Conservation (phyloP, 805 yeast genomes). For the Ogataea siamensis region DNA sequence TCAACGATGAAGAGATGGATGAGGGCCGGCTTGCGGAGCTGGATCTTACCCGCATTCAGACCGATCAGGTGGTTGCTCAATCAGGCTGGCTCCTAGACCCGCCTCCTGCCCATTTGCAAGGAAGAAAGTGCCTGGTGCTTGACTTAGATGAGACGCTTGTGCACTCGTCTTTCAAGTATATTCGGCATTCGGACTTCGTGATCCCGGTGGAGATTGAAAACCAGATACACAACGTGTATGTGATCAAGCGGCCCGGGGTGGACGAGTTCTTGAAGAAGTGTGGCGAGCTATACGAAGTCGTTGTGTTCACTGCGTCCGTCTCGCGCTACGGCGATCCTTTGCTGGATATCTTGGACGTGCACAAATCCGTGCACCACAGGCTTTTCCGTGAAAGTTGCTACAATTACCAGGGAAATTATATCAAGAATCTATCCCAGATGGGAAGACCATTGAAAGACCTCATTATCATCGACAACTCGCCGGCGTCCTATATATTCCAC, state of each 20-base stretch:
- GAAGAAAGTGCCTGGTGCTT: constrained; percentile 81
- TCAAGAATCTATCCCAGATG: constrained; percentile 88
- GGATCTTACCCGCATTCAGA: constrained; percentile 64
- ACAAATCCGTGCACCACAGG: constrained; percentile 79
- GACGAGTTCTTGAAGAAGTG: constrained; percentile 85
- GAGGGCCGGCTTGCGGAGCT: constrained; percentile 35
- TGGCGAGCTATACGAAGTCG: constrained; percentile 88
- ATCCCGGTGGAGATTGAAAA: constrained; percentile 96
- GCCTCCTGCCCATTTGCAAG: constrained; percentile 45
- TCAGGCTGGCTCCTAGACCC: constrained; percentile 67
- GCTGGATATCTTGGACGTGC: constrained; percentile 80
- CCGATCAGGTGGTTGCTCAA: constrained; percentile 66
- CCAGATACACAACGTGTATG: constrained; percentile 90
- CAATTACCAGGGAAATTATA: constrained; percentile 90
- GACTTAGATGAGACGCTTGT: constrained; percentile 96
- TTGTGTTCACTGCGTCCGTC: constrained; percentile 95
- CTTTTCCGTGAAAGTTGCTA: constrained; percentile 92
- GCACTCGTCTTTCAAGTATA: constrained; percentile 89
- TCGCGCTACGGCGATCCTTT: constrained; percentile 95
- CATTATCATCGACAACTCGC: constrained; percentile 93
- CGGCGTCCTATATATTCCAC: constrained; percentile 96
- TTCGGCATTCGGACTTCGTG: constrained; percentile 92
- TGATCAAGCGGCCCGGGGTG: constrained; percentile 96
- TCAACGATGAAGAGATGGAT: constrained; percentile 23
- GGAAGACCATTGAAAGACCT: constrained; percentile 87